These are phyloP conservation scores for Cryptococcus hybrid DNA, from an alignment of 1,284 basidiomycete species.

Conservation along the genomic window DNA sequence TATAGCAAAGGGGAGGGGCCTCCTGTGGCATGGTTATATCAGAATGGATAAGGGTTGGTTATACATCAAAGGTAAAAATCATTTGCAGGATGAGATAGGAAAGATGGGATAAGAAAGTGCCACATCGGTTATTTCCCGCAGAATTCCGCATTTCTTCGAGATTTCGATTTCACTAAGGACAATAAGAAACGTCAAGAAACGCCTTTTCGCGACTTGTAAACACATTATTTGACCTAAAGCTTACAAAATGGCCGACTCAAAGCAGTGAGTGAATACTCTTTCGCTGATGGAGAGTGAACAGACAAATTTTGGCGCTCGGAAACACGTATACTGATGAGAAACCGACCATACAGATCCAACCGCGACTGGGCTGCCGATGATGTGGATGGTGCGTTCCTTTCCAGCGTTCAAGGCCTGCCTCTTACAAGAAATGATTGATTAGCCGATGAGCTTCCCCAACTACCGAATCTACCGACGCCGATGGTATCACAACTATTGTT, in stretches of 20 bases:
- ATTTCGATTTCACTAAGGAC: not conserved
- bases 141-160: not conserved
- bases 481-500: conserved; percentile 81
- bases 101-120: not conserved
- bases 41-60: not conserved
- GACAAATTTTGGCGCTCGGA: not conserved
- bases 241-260: conserved; percentile 12
- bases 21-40: too few species aligned
- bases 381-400: conserved; percentile 12
- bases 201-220: not conserved
- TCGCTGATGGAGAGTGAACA: not conserved
- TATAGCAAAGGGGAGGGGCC: too few species aligned
- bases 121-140: not conserved
- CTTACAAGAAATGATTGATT: not conserved
- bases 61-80: not conserved
- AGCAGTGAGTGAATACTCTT: conserved; percentile 6
- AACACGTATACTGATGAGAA: not conserved
- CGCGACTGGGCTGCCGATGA: conserved; percentile 33
- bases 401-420: not conserved
- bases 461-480: conserved; percentile 73
- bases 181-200: not conserved
- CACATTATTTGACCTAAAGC: not conserved
- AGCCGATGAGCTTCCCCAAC: conserved; percentile 29
- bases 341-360: conserved; percentile 11
- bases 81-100: not conserved